Evolutionary conservation across 2,329 filamentous ascomycete genomes (phyloP), one percentile per base, ranked within the genome.

Genomic region (Phyllosticta citrichinensis): DNA sequence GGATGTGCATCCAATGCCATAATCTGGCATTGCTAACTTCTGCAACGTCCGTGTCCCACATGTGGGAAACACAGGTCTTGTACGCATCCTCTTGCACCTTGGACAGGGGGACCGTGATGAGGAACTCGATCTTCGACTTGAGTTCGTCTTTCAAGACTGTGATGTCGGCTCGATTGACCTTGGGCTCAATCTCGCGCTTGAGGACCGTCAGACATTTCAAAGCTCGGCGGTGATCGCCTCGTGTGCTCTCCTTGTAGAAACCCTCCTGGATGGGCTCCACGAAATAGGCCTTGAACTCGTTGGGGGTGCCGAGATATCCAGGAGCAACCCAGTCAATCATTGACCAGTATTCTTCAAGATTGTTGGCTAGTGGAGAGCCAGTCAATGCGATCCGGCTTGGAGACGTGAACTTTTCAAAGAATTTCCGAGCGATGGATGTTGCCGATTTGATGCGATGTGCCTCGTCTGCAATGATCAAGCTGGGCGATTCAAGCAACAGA

Each of bases 261-360:
- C 92, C 92, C 11, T 81, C 75, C 59, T 86, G 79, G 64, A 97
- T 96, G 0, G 89, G 89, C 2, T 79, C 80, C 5, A 84, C 81
- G 69, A 87, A 96, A n/a, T 85, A 81, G 0, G 78, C 70, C 20
- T 79, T 81, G 71, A 97, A 97, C 67, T 92, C 87, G 0, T 73
- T 67, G 10, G 80, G 73, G 3, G 82, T 79, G 0, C 90, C 91
- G 2, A 96, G 79, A 69, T 89, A 96, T 24, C 83, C 84, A 0
- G 89, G 88, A 1, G 89, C 86, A 57, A 94, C 85, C 90, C 91
- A 96, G 64, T 92, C 83, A 62, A 96, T 87, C 83, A 96, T 89
- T n/a, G 85, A 77, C 68, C 87, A 91, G 68, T 96, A 96, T 67
- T 97, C 92, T 27, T 82, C 77, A 0, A 96, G 84, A 57, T 90